Conservation (phyloP, 805 yeast species). For the Candida wancherniae region DNA sequence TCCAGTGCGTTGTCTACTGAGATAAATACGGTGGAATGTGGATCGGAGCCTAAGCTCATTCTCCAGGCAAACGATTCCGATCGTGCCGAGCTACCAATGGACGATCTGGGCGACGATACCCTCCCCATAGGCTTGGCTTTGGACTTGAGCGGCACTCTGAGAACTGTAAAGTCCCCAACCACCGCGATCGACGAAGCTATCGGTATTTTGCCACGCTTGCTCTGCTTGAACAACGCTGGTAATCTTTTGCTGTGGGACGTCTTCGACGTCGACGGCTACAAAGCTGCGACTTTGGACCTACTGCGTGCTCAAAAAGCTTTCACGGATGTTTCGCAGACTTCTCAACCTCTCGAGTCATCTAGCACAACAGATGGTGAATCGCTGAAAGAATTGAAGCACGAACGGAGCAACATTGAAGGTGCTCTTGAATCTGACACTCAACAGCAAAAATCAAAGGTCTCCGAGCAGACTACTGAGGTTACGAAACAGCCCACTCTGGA, state of each 20-base stretch:
- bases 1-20: constrained; percentile 67
- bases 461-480: too few relatives aligned
- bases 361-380: too few relatives aligned
- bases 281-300: constrained; percentile 19
- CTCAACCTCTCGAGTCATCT: not conserved
- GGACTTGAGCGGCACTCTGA: constrained; percentile 46
- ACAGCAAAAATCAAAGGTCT: too few relatives aligned
- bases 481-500: too few relatives aligned
- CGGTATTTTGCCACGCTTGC: constrained; percentile 59
- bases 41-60: constrained; percentile 19
- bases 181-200: constrained; percentile 51
- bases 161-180: constrained; percentile 47
- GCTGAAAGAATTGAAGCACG: too few relatives aligned
- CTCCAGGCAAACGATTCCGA: constrained; percentile 62
- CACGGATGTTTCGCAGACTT: not conserved
- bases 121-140: constrained; percentile 66
- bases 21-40: constrained; percentile 35
- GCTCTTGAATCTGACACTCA: too few relatives aligned
- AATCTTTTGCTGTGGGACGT: constrained; percentile 59
- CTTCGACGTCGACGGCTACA: constrained; percentile 51
- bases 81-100: constrained; percentile 70
- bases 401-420: too few relatives aligned
- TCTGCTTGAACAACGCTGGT: constrained; percentile 62
- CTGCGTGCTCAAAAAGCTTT: constrained; percentile 2
- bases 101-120: constrained; percentile 60